phyloP scores from a whole-genome alignment of 1,139 yeast genomes.

The Pichia norvegensis region DNA sequence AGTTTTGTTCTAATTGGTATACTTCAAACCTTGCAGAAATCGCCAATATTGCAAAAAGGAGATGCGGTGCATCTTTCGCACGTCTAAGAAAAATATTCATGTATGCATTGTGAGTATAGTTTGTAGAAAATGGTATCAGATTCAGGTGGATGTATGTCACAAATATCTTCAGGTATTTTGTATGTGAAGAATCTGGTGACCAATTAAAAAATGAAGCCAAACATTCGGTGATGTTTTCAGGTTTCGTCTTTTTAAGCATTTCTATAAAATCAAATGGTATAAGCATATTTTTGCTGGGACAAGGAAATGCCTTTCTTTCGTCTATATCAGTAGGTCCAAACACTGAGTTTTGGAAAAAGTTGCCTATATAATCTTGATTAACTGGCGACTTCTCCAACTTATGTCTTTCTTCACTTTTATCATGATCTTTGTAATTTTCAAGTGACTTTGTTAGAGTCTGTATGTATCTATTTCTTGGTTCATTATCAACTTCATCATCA shows the following conservation, averaged over 20 bases:
- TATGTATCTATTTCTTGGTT: constrained; percentile 20
- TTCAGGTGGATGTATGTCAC: constrained; percentile 34
- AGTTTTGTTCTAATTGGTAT: constrained; percentile 26
- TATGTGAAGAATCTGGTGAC: constrained; percentile 28
- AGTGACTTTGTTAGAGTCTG: constrained; percentile 18
- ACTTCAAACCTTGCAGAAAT: constrained; percentile 47
- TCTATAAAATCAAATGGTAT: constrained; percentile 22
- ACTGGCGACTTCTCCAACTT: constrained; percentile 1
- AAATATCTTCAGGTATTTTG: constrained; percentile 30
- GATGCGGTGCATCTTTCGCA: constrained; percentile 45
- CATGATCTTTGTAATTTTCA: constrained; percentile 4
- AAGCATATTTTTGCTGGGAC: constrained; percentile 3
- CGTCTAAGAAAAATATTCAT: constrained; percentile 42
- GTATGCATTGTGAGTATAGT: constrained; percentile 30
- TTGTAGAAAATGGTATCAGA: constrained; percentile 32
- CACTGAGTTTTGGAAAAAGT: neutral
- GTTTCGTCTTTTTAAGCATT: constrained; percentile 24
- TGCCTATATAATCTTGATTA: neutral
- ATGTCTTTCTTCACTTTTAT: neutral
- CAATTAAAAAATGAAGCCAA: constrained; percentile 28
- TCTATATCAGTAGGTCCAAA: neutral
- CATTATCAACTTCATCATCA: constrained; percentile 3
- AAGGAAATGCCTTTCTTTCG: constrained; percentile 11
- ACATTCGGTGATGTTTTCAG: constrained; percentile 18
- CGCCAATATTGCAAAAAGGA: constrained; percentile 52